Conservation (phyloP, 192 early-diverging fungal genomes). For the Coemansia aciculifera region DNA sequence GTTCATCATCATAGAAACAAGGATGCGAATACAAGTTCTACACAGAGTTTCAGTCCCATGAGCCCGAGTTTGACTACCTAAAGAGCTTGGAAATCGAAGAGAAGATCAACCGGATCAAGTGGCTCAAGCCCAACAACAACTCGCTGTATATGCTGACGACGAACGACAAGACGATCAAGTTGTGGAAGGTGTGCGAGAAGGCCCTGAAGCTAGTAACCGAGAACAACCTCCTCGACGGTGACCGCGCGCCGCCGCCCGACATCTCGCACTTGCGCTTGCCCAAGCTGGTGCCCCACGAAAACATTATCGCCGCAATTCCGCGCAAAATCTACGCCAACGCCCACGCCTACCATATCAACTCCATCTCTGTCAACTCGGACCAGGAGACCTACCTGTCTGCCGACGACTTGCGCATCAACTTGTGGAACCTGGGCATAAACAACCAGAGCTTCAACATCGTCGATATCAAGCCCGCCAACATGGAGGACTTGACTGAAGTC, state of each 20-base stretch:
- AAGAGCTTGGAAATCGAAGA: constrained; percentile 99
- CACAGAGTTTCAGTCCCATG: constrained; percentile 99
- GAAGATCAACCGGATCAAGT: constrained; percentile 99
- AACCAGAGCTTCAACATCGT: constrained; percentile 99
- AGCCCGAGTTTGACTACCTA: constrained; percentile 99
- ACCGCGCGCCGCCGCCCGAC: constrained; percentile 52
- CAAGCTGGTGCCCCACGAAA: constrained; percentile 90
- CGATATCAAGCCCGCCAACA: constrained; percentile 99
- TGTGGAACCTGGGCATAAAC: constrained; percentile 97
- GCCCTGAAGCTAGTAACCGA: constrained; percentile 93
- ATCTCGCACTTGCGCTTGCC: constrained; percentile 69
- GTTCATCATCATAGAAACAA: constrained; percentile 75
- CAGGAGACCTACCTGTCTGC: constrained; percentile 96
- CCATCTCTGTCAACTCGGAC: constrained; percentile 98
- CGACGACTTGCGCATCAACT: constrained; percentile 96
- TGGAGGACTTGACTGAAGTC: constrained; percentile 99
- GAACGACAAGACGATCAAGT: constrained; percentile 99
- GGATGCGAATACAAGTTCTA: constrained; percentile 99
- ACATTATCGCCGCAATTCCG: constrained; percentile 92
- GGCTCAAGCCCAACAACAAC: constrained; percentile 95
- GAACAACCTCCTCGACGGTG: constrained; percentile 79
- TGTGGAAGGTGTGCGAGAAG: constrained; percentile 99
- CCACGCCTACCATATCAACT: constrained; percentile 99
- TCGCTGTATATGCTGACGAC: constrained; percentile 97
- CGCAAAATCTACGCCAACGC: constrained; percentile 96